phyloP scores from a whole-genome alignment of 2,329 filamentous ascomycete genomes.

The Aureobasidium leucospermi region DNA sequence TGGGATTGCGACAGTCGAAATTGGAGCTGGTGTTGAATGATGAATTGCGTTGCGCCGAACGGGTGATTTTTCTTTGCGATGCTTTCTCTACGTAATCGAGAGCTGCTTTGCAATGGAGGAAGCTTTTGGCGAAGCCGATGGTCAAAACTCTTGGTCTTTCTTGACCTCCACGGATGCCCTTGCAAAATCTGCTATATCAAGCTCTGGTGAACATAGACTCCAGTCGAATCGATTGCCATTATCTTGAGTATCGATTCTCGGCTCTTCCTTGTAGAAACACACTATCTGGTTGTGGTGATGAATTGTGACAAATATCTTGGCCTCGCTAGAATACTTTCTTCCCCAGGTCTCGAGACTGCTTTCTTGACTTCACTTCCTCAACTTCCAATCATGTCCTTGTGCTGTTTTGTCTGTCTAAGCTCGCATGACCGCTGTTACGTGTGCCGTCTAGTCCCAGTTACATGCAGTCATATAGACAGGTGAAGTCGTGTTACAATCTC shows the following conservation, averaged over 20 bases:
- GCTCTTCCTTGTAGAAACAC: too few species aligned
- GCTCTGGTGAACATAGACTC: too few species aligned
- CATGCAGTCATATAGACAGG: neutral
- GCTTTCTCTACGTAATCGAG: constrained; percentile 7
- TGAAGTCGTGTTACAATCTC: too few species aligned
- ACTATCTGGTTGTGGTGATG: neutral
- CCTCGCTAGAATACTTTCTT: neutral
- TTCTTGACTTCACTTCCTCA: constrained; percentile 2
- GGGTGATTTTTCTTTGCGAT: constrained; percentile 4
- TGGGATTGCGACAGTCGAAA: neutral
- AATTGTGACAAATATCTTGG: neutral
- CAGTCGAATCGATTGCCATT: too few species aligned
- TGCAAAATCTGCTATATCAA: neutral
- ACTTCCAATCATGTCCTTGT: neutral
- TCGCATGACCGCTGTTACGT: too few species aligned
- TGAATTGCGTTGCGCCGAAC: neutral
- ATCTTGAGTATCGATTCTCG: too few species aligned
- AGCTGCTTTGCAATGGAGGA: neutral
- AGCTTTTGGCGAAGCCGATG: neutral
- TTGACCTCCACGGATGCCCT: neutral
- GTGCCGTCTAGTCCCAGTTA: neutral
- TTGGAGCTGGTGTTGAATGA: neutral
- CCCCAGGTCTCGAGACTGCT: neutral
- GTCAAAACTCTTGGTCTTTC: neutral
- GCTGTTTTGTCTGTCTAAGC: neutral